Base-by-base conservation (phyloP, 2,329 filamentous ascomycete species). In the Beauveria pseudobassiana region DNA sequence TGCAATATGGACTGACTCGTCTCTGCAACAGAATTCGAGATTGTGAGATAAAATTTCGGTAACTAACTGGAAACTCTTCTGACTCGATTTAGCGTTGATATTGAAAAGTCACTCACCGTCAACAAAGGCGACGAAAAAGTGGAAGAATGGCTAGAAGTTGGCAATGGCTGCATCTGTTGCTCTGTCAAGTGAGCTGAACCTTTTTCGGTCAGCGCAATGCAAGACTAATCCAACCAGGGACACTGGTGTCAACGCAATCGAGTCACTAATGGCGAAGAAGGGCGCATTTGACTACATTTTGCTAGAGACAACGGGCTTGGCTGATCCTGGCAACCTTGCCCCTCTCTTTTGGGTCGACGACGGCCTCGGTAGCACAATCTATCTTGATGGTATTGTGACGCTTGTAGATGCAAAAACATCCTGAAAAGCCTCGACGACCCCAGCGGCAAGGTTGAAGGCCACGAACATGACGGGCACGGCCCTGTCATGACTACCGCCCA, bases 331-430 rank as follows among this genome's bases (percentile, higher is more conserved):
- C 1, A 98, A 98, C 69, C 86, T 99, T 57, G 95, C 95, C 0
- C 95, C 95, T 0, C 78, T 98, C 16, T 99, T 99, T 77, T 99
- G 95, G 95, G 88, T 99, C 28, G 95, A 99, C 69, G 93, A 98
- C 66, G 95, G 93, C 0, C 82, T 99, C 3, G 93, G 92, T 8
- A 96, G 93, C 74, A 93, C 89, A 43, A 97, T 99, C 69, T 99
- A 96, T 73, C 84, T 99, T 0, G 95, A 99, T 71, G 95, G 95
- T 2, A 96, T 99, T 62, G 93, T 98, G 52, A 98, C 95, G 0
- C 80, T 99, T 1, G 91, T 99, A 22, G 95, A 99, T 73, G 93
- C 93, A 38, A 96, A 76, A 97, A 98, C 69, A 89, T 99, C 24
- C 74, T 96, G 4, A 86, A 82, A 65, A 90, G 86, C 68, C 81